phyloP scores from a whole-genome alignment of 108 stramenopile genomes.

The Cyclotella distinguenda region DNA sequence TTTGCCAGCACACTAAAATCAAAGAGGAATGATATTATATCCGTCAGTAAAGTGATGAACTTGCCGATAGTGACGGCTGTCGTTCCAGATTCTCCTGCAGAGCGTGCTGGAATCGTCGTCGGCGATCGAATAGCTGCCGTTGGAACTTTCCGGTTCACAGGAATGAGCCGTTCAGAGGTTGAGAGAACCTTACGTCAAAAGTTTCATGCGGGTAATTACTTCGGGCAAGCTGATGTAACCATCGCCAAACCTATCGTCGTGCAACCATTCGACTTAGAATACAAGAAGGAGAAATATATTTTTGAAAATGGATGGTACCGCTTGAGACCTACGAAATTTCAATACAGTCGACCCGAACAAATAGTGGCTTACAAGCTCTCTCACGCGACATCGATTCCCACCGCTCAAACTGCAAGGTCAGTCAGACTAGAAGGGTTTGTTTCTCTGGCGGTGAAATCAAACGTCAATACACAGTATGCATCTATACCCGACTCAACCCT shows the following conservation, averaged over 20 bases:
- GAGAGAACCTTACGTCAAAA: slow-evolving; percentile 23
- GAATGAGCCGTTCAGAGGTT: slow-evolving; percentile 45
- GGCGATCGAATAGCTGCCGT: slow-evolving; percentile 84
- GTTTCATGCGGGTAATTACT: slow-evolving; percentile 54
- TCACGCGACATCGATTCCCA: slow-evolving; percentile 37
- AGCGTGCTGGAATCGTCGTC: slow-evolving; percentile 78
- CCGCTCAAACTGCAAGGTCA: slow-evolving; percentile 32
- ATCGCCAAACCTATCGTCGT: slow-evolving; percentile 70
- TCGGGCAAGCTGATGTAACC: slow-evolving; percentile 66
- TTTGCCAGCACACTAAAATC: not conserved
- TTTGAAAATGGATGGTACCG: slow-evolving; percentile 44
- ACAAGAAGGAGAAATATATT: slow-evolving; percentile 35
- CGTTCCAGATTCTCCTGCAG: slow-evolving; percentile 75
- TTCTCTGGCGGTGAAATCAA: not conserved
- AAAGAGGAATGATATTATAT: slow-evolving; percentile 10
- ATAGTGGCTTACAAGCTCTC: slow-evolving; percentile 41
- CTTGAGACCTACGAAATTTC: slow-evolving; percentile 4
- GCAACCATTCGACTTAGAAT: not conserved
- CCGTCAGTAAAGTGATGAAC: slow-evolving; percentile 44
- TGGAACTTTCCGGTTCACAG: slow-evolving; percentile 61
- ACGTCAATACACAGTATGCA: not conserved
- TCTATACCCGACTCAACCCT: not conserved
- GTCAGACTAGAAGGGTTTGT: slow-evolving; percentile 12
- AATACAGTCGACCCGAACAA: slow-evolving; percentile 15
- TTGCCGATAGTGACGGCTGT: slow-evolving; percentile 77